A percentile compares a stretch with the other conserved stretches of the same genome.
These are phyloP conservation scores for Lotmaria passim DNA, from an alignment of 208 protist species.

Conservation along the genomic window DNA sequence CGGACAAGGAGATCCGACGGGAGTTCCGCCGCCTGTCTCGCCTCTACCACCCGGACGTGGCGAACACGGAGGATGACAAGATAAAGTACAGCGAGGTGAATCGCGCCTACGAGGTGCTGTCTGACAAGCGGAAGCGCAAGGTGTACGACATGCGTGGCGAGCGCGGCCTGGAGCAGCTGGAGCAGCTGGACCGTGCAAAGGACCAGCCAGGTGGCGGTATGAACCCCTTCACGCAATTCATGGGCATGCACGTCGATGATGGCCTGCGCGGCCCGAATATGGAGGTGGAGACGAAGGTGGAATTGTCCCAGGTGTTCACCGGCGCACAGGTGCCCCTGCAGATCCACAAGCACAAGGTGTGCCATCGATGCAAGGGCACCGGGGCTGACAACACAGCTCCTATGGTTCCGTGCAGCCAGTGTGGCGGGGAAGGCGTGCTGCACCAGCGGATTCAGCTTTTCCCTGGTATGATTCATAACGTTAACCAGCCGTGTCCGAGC, in stretches of 20 bases:
- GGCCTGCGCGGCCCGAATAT: constrained; percentile 80
- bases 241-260: constrained; percentile 49
- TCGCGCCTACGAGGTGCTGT: constrained; percentile 92
- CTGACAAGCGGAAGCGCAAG: constrained; percentile 86
- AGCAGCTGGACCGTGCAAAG: constrained; percentile 42
- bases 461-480: constrained; percentile 76
- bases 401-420: constrained; percentile 54
- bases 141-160: constrained; percentile 94
- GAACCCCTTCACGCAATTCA: constrained; percentile 58
- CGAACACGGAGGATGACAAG: constrained; percentile 53
- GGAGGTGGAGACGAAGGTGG: constrained; percentile 72
- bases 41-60: constrained; percentile 87
- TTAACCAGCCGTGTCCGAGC: constrained; percentile 78
- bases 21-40: constrained; percentile 75
- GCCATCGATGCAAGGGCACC: constrained; percentile 67
- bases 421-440: constrained; percentile 67
- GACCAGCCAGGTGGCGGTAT: constrained; percentile 28
- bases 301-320: constrained; percentile 94
- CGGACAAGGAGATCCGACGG: constrained; percentile 84
- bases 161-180: constrained; percentile 81
- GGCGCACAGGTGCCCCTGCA: constrained; percentile 76
- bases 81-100: constrained; percentile 78
- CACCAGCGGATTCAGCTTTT: constrained; percentile 72
- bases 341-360: constrained; percentile 90
- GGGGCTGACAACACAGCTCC: constrained; percentile 39